These are phyloP conservation scores for Thymus mandschuricus DNA, from an alignment of 257 asterid genomes.

Conservation along the genomic window DNA sequence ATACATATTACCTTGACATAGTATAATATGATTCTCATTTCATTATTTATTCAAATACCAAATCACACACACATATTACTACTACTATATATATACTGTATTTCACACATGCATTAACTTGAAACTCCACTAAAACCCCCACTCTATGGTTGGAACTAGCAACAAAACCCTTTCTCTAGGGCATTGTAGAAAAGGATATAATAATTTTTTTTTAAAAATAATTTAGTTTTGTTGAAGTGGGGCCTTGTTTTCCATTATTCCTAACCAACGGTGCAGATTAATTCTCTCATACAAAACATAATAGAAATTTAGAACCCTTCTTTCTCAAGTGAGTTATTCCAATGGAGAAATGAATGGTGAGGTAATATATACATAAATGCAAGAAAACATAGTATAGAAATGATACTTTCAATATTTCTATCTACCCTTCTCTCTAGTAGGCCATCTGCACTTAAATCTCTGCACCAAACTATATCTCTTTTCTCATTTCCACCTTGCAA, in stretches of 20 bases:
- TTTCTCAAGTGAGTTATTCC: too few species aligned
- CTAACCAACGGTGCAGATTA: constrained; percentile 12
- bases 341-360: too few species aligned
- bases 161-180: constrained; percentile 17
- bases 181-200: constrained; percentile 25
- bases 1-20: constrained; percentile 13
- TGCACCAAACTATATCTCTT: constrained; percentile 1
- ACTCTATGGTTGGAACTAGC: background rate
- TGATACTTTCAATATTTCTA: constrained; percentile 11
- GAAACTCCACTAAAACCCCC: background rate
- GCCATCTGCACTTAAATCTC: constrained; percentile 28
- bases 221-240: constrained; percentile 31
- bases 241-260: constrained; percentile 29
- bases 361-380: background rate
- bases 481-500: background rate
- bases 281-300: constrained; percentile 12
- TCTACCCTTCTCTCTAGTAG: constrained; percentile 31
- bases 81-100: too few species aligned
- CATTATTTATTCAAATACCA: constrained; percentile 34
- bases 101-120: too few species aligned
- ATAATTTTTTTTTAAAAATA: background rate
- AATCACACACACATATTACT: too few species aligned
- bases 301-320: background rate
- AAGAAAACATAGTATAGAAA: background rate
- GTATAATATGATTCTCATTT: constrained; percentile 24